phyloP scores from a whole-genome alignment of 176 grass and related monocot species.

The Cenchrus americanus region DNA sequence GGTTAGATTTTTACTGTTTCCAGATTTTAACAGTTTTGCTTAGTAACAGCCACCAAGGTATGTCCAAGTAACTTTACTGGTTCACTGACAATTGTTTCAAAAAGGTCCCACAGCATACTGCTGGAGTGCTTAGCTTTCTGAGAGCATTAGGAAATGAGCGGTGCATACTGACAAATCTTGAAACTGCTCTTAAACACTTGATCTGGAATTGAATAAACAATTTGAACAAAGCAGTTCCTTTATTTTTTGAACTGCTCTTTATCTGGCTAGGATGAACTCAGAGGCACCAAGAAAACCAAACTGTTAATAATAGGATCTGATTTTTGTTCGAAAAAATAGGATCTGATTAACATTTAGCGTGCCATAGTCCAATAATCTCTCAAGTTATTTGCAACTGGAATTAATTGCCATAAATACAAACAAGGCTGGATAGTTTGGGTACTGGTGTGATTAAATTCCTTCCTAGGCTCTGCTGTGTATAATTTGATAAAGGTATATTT shows the following conservation, averaged over 20 bases:
- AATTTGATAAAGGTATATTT: not conserved
- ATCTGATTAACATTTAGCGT: not conserved
- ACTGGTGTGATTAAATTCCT: not conserved
- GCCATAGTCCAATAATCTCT: constrained; percentile 5
- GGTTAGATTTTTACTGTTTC: constrained; percentile 9
- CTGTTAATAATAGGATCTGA: not conserved
- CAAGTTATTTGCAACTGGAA: constrained; percentile 6
- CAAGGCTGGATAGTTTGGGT: not conserved
- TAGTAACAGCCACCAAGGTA: not conserved
- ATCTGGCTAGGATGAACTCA: not conserved
- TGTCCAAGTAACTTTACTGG: constrained; percentile 7
- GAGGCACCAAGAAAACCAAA: not conserved
- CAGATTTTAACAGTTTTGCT: constrained; percentile 24
- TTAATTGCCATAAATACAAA: not conserved
- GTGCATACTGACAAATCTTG: constrained; percentile 19
- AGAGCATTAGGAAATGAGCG: constrained; percentile 23
- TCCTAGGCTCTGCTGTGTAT: not conserved
- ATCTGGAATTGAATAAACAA: not conserved
- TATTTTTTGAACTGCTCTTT: not conserved
- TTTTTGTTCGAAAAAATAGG: no score
- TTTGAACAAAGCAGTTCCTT: constrained; percentile 18
- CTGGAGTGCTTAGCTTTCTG: not conserved
- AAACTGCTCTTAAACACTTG: constrained; percentile 1
- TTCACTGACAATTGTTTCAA: constrained; percentile 25
- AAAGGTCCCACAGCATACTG: not conserved